Evolutionary conservation across 2,329 filamentous ascomycete genomes (phyloP).

Genomic region (Fusarium sp.): DNA sequence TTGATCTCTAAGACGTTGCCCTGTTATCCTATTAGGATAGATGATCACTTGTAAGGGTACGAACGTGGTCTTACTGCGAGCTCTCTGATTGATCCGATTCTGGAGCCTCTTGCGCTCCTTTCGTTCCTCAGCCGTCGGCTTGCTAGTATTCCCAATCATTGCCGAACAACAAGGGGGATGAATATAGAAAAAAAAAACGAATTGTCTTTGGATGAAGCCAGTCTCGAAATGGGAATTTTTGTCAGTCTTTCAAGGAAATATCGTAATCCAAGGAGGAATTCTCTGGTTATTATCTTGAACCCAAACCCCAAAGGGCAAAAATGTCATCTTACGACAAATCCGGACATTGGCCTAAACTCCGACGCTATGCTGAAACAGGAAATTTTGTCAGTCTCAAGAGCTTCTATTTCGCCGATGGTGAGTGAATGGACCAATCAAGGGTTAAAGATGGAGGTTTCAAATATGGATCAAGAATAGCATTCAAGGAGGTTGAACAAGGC

Average conservation of each 20-base stretch:
- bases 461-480: neutral
- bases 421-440: neutral
- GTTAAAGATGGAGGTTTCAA: neutral
- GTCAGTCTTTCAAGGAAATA: neutral
- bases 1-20: conserved; percentile 11
- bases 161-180: neutral
- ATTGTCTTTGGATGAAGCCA: neutral
- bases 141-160: neutral
- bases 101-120: conserved; percentile 22
- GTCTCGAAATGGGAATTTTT: neutral
- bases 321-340: conserved; percentile 24
- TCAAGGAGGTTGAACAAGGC: neutral
- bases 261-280: neutral
- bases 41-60: neutral
- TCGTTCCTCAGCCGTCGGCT: neutral
- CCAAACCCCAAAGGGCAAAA: conserved; percentile 17
- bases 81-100: conserved; percentile 34
- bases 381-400: conserved; percentile 24
- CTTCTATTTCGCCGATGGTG: neutral
- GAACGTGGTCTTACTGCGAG: conserved; percentile 14
- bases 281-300: neutral
- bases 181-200: neutral
- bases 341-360: neutral
- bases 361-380: conserved; percentile 22
- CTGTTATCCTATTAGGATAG: neutral